A percentile compares a stretch with the other conserved stretches of the same genome.
Evolutionary conservation across 148 eudicot genomes (phyloP).

Genomic region (Dianthus caryophyllus): DNA sequence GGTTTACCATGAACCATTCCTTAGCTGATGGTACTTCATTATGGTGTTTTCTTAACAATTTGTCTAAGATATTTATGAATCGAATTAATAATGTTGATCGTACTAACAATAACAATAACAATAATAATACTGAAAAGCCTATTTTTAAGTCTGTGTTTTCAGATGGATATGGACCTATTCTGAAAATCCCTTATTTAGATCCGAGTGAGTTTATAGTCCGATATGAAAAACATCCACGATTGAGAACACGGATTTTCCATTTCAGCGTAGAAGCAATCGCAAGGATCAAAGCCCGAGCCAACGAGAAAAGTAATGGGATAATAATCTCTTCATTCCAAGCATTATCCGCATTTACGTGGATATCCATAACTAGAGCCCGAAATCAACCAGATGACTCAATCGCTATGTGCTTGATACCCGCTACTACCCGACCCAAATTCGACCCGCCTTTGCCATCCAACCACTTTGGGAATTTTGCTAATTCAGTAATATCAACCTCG

Average conservation of each 20-base stretch:
- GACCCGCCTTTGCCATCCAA: conserved; percentile 17
- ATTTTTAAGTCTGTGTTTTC: conserved; percentile 15
- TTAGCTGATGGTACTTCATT: conserved; percentile 27
- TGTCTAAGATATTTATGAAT: conserved; percentile 22
- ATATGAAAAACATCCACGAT: background rate
- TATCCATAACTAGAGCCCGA: conserved; percentile 21
- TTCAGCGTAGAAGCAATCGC: conserved; percentile 14
- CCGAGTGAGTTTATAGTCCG: conserved; percentile 17
- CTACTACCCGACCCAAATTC: conserved; percentile 4
- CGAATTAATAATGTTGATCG: background rate
- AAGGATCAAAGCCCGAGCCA: conserved; percentile 26
- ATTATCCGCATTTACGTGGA: conserved; percentile 20
- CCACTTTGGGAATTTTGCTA: conserved; percentile 12
- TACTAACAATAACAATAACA: too few relatives aligned
- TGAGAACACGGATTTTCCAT: conserved; percentile 24
- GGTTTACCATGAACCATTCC: conserved; percentile 22
- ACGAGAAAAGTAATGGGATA: background rate
- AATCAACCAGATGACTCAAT: background rate
- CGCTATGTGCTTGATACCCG: conserved; percentile 1
- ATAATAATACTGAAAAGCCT: background rate
- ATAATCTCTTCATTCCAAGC: conserved; percentile 22
- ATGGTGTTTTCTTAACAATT: conserved; percentile 26
- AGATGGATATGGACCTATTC: background rate
- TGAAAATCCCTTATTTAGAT: conserved; percentile 18
- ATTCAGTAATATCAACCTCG: background rate